phyloP scores from a whole-genome alignment of 225 moss, liverwort and hornwort genomes.

The Antitrichia curtipendula region DNA sequence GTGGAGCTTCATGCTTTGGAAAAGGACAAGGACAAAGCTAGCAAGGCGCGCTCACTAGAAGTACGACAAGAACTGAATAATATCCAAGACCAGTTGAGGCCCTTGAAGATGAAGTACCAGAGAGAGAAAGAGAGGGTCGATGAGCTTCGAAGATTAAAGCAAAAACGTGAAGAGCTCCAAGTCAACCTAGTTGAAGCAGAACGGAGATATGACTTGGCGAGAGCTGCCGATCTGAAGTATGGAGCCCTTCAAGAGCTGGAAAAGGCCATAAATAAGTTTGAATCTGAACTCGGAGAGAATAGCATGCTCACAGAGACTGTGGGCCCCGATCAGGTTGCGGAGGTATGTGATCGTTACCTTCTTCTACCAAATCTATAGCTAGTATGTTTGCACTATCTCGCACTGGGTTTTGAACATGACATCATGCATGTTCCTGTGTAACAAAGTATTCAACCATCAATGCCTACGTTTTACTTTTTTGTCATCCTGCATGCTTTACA shows the following conservation, averaged over 20 bases:
- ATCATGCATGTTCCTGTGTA: background rate
- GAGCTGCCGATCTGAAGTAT: conserved; percentile 85
- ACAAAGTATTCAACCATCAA: background rate
- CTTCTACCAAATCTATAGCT: background rate
- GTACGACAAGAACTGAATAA: conserved; percentile 62
- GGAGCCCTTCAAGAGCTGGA: conserved; percentile 78
- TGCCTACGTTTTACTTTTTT: background rate
- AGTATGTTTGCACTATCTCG: background rate
- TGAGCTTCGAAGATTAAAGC: conserved; percentile 66
- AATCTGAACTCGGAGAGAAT: conserved; percentile 77
- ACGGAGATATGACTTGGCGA: conserved; percentile 83
- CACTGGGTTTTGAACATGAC: background rate
- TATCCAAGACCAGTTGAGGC: conserved; percentile 58
- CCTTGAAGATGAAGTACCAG: conserved; percentile 86
- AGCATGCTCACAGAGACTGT: conserved; percentile 91
- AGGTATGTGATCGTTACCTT: conserved; percentile 13
- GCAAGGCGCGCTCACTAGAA: conserved; percentile 79
- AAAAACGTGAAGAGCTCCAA: conserved; percentile 67
- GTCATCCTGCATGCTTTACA: background rate
- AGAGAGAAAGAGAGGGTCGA: conserved; percentile 84
- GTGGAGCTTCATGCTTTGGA: conserved; percentile 92
- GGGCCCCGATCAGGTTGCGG: conserved; percentile 80
- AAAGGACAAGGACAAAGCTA: conserved; percentile 91
- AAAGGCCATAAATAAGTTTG: conserved; percentile 47
- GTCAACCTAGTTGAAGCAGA: conserved; percentile 70